Evolutionary conservation across 2,329 filamentous ascomycete species (phyloP), one percentile per base, ranked within the genome.

Genomic region (Chaetomiaceae sp.): DNA sequence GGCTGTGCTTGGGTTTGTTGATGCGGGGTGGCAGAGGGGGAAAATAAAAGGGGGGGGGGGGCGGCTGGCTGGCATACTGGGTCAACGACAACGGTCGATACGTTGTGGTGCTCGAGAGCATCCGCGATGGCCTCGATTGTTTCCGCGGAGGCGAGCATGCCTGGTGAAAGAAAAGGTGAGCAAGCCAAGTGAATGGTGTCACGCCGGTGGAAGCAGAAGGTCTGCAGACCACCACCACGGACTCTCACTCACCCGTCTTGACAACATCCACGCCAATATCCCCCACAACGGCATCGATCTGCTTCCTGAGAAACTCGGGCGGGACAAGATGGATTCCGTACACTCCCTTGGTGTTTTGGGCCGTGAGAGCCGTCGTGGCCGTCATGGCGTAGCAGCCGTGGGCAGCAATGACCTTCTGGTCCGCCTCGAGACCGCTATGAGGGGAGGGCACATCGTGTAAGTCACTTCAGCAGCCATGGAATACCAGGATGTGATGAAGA

Each of bases 331-430:
- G 88, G 42, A 97, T 88, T 54, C 77, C 88, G 51, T 81, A 74
- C 12, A 97, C 89, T 4, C 88, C 88, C 43, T 78, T 74, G 0
- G 93, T 98, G 66, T 97, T 95, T 62, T 97, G 93, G 14, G 88
- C 90, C n/a, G 93, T 98, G 61, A 98, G 71, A 17, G 91, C 91
- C 12, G 91, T 94, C 9, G 91, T 96, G 18, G 90, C 88, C 41
- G 91, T 96, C 82, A 96, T 94, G 49, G 88, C 89, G 73, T 97
- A 97, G 69, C 87, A 93, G 49, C 85, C 83, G 76, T 97, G 89
- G 15, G 87, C 88, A 36, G 89, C 86, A 50, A 95, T 84, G 51
- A 95, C 89, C 65, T 95, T 95, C 62, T 97, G 90, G 64, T 97
- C 91, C 32, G 91, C 93, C 66, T 98, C 91, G 27, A 98, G 79